Evolutionary conservation across 306 rosid species (phyloP), one percentile per base, ranked within the genome.

Genomic region (Parietaria judaica): DNA sequence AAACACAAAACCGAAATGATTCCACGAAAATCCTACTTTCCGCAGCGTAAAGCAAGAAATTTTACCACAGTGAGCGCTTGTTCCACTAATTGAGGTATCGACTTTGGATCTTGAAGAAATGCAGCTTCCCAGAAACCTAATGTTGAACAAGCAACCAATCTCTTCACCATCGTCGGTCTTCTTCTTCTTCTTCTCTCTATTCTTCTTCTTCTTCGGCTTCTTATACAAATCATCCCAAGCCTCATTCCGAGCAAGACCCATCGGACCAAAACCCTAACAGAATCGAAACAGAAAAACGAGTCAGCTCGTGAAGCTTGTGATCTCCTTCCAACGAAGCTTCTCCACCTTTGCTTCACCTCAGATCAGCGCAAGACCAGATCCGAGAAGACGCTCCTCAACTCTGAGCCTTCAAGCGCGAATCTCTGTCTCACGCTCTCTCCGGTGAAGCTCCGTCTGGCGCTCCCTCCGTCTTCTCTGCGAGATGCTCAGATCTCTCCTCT

Each of bases 91-190:
- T 53, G 98, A 87, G 74, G 73, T 85, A 79, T 91, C 96, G 72
- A 91, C 96, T 80, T 91, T 91, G 88, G 98, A 88, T 91, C 98
- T 87, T 72, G 98, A 83, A 75, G 92, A 91, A 78, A 91, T 87
- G 95, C 98, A 91, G 89, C 91, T 78, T 7, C 92, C 85, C 73
- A 91, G 67, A 56, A 85, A 74, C 77, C 89, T 87, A 50, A 87
- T 62, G 70, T 85, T 81, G 72, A 80, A 56, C 98, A 95, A 91
- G 73, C 98, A 91, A 48, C 98, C 89, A 80, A 80, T 67, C 51
- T 61, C 79, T 68, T 77, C 31, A 23, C 31, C 31, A 23, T 23
- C 31, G 31, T 23, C 31, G n/a, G n/a, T n/a, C 31, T 23, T 78
- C 35, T 56, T 63, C 11, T 64, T 23, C 31, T 23, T 23, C 31